These are phyloP conservation scores for Daldinia sp. DNA, from an alignment of 2,329 filamentous ascomycete genomes.

Conservation along the genomic window DNA sequence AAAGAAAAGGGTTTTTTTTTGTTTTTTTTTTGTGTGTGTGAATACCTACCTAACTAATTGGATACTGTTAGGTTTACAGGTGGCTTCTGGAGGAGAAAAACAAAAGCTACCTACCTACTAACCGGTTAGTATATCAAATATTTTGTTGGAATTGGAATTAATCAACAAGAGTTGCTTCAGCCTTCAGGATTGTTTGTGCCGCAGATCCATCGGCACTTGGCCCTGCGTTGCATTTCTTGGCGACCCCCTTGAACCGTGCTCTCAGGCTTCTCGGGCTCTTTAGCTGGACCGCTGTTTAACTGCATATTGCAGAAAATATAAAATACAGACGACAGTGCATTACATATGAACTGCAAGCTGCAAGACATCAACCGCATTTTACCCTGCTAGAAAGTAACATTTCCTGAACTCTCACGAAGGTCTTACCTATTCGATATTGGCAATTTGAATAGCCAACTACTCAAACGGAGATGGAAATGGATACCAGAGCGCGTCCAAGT, in stretches of 20 bases:
- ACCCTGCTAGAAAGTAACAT: slow-evolving; percentile 3
- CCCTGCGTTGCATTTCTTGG: slow-evolving; percentile 23
- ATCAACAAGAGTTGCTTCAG: slow-evolving; percentile 13
- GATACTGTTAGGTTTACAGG: background rate
- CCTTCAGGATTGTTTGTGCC: slow-evolving; percentile 14
- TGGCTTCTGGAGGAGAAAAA: too few species aligned
- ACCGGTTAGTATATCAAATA: background rate
- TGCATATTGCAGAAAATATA: slow-evolving; percentile 28
- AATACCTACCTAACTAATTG: too few species aligned
- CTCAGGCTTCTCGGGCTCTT: too few species aligned
- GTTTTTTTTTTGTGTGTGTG: too few species aligned
- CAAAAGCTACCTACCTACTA: too few species aligned
- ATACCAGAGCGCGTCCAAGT: slow-evolving; percentile 37
- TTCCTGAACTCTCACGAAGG: too few species aligned
- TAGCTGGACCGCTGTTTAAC: slow-evolving; percentile 7
- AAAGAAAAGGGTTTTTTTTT: too few species aligned
- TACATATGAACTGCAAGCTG: slow-evolving; percentile 14
- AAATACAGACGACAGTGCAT: slow-evolving; percentile 19
- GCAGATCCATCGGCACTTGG: slow-evolving; percentile 36
- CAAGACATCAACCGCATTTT: slow-evolving; percentile 22
- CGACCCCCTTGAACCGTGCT: slow-evolving; percentile 13
- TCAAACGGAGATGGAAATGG: slow-evolving; percentile 42
- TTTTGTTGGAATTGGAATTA: slow-evolving; percentile 1
- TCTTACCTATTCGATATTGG: background rate
- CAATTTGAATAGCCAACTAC: slow-evolving; percentile 9